These are phyloP conservation scores for Rhodotorula sp. DNA, from an alignment of 1,284 basidiomycete genomes.

Conservation along the genomic window DNA sequence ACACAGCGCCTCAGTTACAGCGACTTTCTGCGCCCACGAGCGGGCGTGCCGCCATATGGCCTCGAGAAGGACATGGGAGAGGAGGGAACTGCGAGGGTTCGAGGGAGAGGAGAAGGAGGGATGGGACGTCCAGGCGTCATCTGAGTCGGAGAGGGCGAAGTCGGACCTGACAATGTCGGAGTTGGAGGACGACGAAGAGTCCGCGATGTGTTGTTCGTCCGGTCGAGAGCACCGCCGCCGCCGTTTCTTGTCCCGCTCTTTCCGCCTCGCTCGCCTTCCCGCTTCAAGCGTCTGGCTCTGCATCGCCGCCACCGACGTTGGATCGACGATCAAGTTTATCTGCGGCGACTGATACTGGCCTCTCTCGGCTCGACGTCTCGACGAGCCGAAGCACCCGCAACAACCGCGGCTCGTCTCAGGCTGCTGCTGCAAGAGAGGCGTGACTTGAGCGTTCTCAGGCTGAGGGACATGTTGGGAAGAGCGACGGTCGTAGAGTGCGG, in stretches of 20 bases:
- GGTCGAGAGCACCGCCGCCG: background rate
- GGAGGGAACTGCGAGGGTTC: background rate
- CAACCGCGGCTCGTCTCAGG: background rate
- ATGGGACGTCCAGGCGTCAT: background rate
- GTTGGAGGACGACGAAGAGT: background rate
- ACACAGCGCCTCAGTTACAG: background rate
- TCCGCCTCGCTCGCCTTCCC: background rate
- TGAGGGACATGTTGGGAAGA: no score
- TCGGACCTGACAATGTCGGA: background rate
- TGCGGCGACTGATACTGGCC: background rate
- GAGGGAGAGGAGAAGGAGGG: no score
- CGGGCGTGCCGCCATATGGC: background rate
- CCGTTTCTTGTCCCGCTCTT: background rate
- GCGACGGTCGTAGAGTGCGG: background rate
- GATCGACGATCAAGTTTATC: constrained; percentile 24
- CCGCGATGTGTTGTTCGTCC: background rate
- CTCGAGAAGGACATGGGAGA: constrained; percentile 5
- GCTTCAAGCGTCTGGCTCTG: no score
- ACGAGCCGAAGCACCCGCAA: background rate
- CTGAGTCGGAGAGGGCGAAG: background rate
- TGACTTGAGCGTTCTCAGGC: no score
- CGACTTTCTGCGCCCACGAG: background rate
- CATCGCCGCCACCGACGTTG: background rate
- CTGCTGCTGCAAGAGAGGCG: background rate
- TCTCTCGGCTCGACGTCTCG: background rate